A percentile compares a stretch with the other conserved stretches of the same genome.
Evolutionary conservation across 2,329 filamentous ascomycete genomes (phyloP).

Genomic region (Fusarium sulawesiense): DNA sequence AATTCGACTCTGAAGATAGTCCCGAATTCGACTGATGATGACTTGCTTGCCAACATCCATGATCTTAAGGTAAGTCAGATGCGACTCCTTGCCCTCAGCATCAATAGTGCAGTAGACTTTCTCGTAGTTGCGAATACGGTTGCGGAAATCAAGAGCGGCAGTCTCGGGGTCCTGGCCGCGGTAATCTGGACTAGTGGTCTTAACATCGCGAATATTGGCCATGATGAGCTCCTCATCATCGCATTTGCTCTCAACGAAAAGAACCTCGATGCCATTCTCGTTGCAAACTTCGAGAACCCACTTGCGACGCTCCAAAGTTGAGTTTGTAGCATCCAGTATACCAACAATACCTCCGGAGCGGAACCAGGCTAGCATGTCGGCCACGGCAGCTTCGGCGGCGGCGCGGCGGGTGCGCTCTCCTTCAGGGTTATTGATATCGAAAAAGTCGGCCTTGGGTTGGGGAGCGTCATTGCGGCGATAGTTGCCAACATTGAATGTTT

Average conservation of each 20-base stretch:
- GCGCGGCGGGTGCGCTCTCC: conserved; percentile 89
- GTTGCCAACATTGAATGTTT: conserved; percentile 97
- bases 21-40: conserved; percentile 97
- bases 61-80: conserved; percentile 95
- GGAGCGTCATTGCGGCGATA: conserved; percentile 92
- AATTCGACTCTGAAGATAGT: conserved; percentile 94
- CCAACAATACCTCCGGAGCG: conserved; percentile 82
- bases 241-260: conserved; percentile 97
- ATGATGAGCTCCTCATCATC: conserved; percentile 97
- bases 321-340: conserved; percentile 97
- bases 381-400: conserved; percentile 90
- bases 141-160: conserved; percentile 90
- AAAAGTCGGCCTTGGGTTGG: conserved; percentile 93
- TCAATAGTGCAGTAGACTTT: conserved; percentile 96
- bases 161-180: conserved; percentile 91
- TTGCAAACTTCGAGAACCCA: conserved; percentile 90
- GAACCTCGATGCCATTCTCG: conserved; percentile 82
- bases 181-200: conserved; percentile 96
- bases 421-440: conserved; percentile 89
- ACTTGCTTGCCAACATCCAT: conserved; percentile 96
- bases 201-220: conserved; percentile 97
- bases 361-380: conserved; percentile 97
- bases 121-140: conserved; percentile 96
- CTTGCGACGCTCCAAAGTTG: conserved; percentile 85
- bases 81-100: conserved; percentile 79